Evolutionary conservation across 495 filamentous ascomycete genomes (phyloP).

Genomic region (Hypoxylon trugodes): DNA sequence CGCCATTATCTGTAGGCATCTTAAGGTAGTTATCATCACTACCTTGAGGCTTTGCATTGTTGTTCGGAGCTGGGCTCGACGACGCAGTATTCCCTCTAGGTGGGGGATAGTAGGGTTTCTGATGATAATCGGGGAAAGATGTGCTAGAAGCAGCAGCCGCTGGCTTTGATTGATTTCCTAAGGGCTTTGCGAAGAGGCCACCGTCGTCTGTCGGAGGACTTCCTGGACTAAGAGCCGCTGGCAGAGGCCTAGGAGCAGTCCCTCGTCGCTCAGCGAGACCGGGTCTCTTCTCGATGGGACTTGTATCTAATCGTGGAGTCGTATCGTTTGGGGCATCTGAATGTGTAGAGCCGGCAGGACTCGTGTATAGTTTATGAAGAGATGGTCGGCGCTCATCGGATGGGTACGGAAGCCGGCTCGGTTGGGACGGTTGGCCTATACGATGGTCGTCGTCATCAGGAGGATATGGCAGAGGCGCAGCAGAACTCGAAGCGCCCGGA

Average conservation of each 20-base stretch:
- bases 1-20: conserved; percentile 52
- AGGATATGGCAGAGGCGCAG: conserved; percentile 77
- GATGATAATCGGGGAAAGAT: conserved; percentile 56
- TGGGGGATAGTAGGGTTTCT: conserved; percentile 59
- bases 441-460: conserved; percentile 71
- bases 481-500: conserved; percentile 69
- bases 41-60: conserved; percentile 41
- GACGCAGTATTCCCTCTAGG: conserved; percentile 60
- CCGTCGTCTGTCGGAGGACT: conserved; percentile 76
- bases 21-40: conserved; percentile 36
- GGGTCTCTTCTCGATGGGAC: conserved; percentile 59
- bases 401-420: conserved; percentile 57
- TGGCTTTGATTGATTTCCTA: conserved; percentile 46
- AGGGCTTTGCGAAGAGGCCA: conserved; percentile 69
- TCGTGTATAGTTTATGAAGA: conserved; percentile 47
- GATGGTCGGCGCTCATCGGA: conserved; percentile 54
- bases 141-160: conserved; percentile 46
- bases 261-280: conserved; percentile 76
- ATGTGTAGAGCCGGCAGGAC: conserved; percentile 46
- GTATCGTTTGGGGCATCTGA: conserved; percentile 51
- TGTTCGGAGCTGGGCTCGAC: conserved; percentile 48
- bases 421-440: conserved; percentile 47
- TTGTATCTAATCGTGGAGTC: conserved; percentile 53
- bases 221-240: conserved; percentile 69
- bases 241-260: conserved; percentile 75